Conservation (phyloP, 345 rosid species). For the Mallotus nudiflorus region DNA sequence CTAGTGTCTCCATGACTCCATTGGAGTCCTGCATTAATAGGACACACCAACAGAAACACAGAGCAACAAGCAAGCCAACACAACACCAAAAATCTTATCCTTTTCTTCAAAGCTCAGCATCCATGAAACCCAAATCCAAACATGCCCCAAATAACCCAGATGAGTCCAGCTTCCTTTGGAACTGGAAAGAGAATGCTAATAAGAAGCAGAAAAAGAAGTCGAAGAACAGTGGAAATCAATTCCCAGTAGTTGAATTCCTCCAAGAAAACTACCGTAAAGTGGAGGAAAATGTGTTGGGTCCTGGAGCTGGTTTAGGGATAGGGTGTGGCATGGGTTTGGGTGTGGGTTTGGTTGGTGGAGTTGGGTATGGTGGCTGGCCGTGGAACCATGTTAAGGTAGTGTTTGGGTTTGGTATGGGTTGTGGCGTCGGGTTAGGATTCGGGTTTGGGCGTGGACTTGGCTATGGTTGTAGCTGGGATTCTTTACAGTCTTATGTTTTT, state of each 20-base stretch:
- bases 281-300: slow-evolving; percentile 42
- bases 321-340: slow-evolving; percentile 61
- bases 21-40: too few relatives aligned
- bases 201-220: too few relatives aligned
- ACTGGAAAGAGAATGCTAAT: slow-evolving; percentile 19
- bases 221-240: slow-evolving; percentile 26
- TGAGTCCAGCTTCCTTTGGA: slow-evolving; percentile 34
- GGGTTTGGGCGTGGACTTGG: slow-evolving; percentile 62
- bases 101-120: too few relatives aligned
- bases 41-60: too few relatives aligned
- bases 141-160: background rate
- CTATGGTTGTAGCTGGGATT: slow-evolving; percentile 43
- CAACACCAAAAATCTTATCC: too few relatives aligned
- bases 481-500: slow-evolving; percentile 8
- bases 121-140: slow-evolving; percentile 32
- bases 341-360: slow-evolving; percentile 50
- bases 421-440: slow-evolving; percentile 55
- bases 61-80: too few relatives aligned
- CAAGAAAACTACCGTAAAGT: slow-evolving; percentile 29
- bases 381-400: slow-evolving; percentile 42
- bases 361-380: slow-evolving; percentile 44
- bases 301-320: slow-evolving; percentile 51
- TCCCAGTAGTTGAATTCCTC: slow-evolving; percentile 40
- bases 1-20: too few relatives aligned
- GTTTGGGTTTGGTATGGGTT: slow-evolving; percentile 52